Conservation (phyloP, 192 early-diverging fungal species). For the Coemansia sp. region DNA sequence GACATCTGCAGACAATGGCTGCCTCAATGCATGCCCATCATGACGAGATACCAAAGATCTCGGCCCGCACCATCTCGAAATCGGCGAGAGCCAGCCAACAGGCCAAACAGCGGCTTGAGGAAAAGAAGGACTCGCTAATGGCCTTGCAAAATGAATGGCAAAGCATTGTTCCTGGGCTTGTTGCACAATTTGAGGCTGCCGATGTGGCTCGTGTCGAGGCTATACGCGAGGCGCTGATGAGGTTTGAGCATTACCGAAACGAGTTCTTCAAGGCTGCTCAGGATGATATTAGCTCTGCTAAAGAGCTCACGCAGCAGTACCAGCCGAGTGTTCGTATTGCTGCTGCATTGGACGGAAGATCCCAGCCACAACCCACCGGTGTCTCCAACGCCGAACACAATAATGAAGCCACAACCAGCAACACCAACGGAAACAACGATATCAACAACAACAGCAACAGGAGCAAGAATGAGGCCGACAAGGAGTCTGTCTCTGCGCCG, state of each 20-base stretch:
- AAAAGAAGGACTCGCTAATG: conserved; percentile 28
- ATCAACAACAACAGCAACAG: not conserved
- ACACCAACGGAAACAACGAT: not conserved
- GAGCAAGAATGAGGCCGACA: not conserved
- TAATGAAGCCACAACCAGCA: not conserved
- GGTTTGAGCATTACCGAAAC: conserved; percentile 44
- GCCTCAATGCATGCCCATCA: conserved; percentile 34
- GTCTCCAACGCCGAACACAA: not conserved
- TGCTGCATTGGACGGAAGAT: conserved; percentile 17
- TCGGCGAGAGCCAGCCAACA: conserved; percentile 39
- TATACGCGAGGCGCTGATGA: conserved; percentile 37
- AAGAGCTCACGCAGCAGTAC: conserved; percentile 18
- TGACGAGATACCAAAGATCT: conserved; percentile 46
- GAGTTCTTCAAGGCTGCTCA: conserved; percentile 38
- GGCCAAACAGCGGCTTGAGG: conserved; percentile 37
- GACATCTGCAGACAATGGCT: conserved; percentile 26
- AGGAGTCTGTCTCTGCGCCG: not conserved
- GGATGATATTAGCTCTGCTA: conserved; percentile 2
- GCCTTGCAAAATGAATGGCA: conserved; percentile 49
- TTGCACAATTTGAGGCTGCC: conserved; percentile 41
- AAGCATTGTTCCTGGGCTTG: conserved; percentile 26
- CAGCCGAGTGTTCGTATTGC: conserved; percentile 16
- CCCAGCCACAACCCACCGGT: not conserved
- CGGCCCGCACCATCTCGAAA: conserved; percentile 37
- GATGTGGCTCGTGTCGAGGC: conserved; percentile 44